phyloP scores from a whole-genome alignment of 225 moss, liverwort and hornwort genomes.

The Asterella californica region DNA sequence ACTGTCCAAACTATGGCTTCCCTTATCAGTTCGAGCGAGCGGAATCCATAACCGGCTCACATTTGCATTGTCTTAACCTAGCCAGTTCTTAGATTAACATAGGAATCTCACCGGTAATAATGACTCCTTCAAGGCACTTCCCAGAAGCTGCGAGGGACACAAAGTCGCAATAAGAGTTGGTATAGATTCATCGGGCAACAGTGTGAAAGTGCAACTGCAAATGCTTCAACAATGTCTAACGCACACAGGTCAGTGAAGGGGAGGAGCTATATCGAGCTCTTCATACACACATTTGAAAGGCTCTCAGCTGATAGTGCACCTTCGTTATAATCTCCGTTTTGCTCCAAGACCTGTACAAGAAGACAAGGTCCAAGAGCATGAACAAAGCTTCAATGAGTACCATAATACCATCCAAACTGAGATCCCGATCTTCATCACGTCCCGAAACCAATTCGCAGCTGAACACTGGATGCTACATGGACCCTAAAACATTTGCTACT shows the following conservation, averaged over 20 bases:
- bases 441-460: background rate
- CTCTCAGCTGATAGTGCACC: slow-evolving; percentile 53
- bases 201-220: background rate
- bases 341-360: slow-evolving; percentile 52
- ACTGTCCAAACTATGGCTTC: background rate
- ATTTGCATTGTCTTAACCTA: background rate
- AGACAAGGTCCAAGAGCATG: background rate
- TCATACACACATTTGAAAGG: slow-evolving; percentile 48
- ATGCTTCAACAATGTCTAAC: background rate
- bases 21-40: background rate
- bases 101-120: slow-evolving; percentile 47
- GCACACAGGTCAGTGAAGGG: background rate
- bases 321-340: slow-evolving; percentile 30
- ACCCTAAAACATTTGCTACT: background rate
- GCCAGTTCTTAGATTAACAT: background rate
- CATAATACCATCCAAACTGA: background rate
- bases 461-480: background rate
- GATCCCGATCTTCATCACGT: background rate
- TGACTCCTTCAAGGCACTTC: slow-evolving; percentile 73
- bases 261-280: background rate
- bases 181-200: background rate
- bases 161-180: background rate
- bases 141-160: slow-evolving; percentile 51
- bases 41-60: background rate
- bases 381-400: background rate